Percentiles rank a stretch among this genome's conserved stretches.
Conservation (phyloP, 768 basidiomycete species). For the Tylopilus subfusipes region DNA sequence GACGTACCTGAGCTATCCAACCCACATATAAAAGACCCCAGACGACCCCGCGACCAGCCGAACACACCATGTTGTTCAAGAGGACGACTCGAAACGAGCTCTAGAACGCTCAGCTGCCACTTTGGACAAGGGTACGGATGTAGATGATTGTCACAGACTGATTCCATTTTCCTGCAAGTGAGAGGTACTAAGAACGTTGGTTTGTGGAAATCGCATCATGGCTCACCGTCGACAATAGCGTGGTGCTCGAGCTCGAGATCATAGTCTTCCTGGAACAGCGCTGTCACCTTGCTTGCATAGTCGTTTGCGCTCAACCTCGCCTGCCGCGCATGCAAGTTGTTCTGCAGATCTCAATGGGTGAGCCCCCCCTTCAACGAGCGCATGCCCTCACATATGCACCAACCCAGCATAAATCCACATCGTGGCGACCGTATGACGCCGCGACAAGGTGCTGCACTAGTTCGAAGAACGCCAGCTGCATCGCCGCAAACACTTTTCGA, state of each 20-base stretch:
- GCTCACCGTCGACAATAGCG: neutral
- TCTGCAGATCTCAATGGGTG: neutral
- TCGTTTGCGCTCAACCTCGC: neutral
- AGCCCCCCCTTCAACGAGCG: neutral
- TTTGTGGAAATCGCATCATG: neutral
- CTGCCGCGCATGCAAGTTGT: neutral
- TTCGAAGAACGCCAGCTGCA: neutral
- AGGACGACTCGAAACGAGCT: too few species aligned
- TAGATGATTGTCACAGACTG: neutral
- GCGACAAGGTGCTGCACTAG: neutral
- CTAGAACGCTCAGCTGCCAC: too few species aligned
- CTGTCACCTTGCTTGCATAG: neutral
- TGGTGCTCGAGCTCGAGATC: neutral
- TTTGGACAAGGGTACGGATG: too few species aligned
- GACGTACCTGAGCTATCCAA: too few species aligned
- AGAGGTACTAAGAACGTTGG: neutral
- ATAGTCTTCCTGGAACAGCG: neutral
- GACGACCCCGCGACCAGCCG: too few species aligned
- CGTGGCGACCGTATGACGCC: neutral
- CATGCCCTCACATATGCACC: neutral
- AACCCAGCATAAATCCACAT: slow-evolving; percentile 1
- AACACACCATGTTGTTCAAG: slow-evolving; percentile 61
- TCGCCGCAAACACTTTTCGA: neutral
- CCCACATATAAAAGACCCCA: too few species aligned
- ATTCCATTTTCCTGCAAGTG: neutral